A percentile compares a stretch with the other conserved stretches of the same genome.
Conservation (phyloP, 1,139 yeast species). For the Magnusiomyces suaveolens region DNA sequence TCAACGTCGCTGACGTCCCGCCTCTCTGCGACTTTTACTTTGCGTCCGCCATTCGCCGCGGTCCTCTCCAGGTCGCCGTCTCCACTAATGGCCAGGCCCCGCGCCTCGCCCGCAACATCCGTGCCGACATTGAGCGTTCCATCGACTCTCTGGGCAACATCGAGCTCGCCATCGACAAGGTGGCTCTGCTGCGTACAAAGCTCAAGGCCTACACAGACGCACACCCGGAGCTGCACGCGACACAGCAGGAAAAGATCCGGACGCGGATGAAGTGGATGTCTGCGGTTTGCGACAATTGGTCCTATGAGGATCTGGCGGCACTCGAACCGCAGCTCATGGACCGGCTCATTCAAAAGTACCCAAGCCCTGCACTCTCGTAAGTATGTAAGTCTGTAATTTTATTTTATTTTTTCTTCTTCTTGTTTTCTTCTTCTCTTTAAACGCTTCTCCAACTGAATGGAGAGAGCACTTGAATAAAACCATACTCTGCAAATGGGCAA, state of each 20-base stretch:
- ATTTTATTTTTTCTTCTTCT: not conserved
- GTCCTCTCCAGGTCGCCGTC: constrained; percentile 73
- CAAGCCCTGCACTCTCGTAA: not conserved
- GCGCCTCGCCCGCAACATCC: constrained; percentile 55
- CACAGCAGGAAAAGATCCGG: constrained; percentile 42
- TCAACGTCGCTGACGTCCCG: constrained; percentile 81
- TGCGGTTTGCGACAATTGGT: constrained; percentile 50
- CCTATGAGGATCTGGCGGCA: constrained; percentile 51
- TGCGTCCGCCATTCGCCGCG: constrained; percentile 69
- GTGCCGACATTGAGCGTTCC: constrained; percentile 45
- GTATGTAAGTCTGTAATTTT: not conserved
- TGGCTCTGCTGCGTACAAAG: constrained; percentile 48
- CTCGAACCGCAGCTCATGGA: constrained; percentile 17
- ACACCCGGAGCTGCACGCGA: constrained; percentile 2
- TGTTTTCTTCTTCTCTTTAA: too few relatives aligned
- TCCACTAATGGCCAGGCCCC: constrained; percentile 82
- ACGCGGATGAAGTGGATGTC: constrained; percentile 68
- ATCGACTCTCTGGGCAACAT: constrained; percentile 29
- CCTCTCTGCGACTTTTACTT: constrained; percentile 76
- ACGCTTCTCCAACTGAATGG: too few relatives aligned
- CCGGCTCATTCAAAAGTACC: not conserved
- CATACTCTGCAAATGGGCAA: too few relatives aligned
- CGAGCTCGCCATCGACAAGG: constrained; percentile 49
- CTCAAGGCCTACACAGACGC: constrained; percentile 36
- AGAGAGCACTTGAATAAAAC: too few relatives aligned